phyloP scores from a whole-genome alignment of 1,284 basidiomycete genomes.

The Naganishia liquefaciens region DNA sequence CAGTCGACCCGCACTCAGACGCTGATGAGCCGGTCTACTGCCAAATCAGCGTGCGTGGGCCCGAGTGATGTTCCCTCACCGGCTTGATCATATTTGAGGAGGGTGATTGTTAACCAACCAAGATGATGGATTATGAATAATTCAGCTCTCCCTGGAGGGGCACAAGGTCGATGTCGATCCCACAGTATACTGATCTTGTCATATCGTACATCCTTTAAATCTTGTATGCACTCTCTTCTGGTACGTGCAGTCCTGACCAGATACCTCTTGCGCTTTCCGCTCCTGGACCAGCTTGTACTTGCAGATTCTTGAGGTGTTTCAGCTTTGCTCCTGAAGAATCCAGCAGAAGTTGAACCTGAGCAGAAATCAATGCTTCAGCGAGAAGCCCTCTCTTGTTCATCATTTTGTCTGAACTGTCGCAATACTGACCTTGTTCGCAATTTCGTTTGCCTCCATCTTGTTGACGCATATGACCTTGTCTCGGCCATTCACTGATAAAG shows the following conservation, averaged over 20 bases:
- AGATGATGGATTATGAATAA: too few relatives aligned
- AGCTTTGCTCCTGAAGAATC: conserved; percentile 52
- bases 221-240: conserved; percentile 46
- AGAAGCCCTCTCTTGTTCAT: neutral
- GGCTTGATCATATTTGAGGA: too few relatives aligned
- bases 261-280: conserved; percentile 51
- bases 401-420: neutral
- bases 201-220: conserved; percentile 40
- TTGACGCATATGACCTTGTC: conserved; percentile 58
- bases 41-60: too few relatives aligned
- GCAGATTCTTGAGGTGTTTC: conserved; percentile 50
- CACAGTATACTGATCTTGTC: neutral
- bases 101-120: too few relatives aligned
- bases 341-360: conserved; percentile 48
- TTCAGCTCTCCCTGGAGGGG: too few relatives aligned
- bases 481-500: conserved; percentile 52
- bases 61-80: too few relatives aligned
- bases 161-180: neutral
- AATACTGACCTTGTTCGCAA: conserved; percentile 50
- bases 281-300: conserved; percentile 50
- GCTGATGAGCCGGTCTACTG: too few relatives aligned
- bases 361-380: neutral
- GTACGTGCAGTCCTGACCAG: conserved; percentile 50
- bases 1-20: too few relatives aligned
- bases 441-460: conserved; percentile 49